phyloP scores from a whole-genome alignment of 495 filamentous ascomycete genomes.

The Daldinia bambusicola region DNA sequence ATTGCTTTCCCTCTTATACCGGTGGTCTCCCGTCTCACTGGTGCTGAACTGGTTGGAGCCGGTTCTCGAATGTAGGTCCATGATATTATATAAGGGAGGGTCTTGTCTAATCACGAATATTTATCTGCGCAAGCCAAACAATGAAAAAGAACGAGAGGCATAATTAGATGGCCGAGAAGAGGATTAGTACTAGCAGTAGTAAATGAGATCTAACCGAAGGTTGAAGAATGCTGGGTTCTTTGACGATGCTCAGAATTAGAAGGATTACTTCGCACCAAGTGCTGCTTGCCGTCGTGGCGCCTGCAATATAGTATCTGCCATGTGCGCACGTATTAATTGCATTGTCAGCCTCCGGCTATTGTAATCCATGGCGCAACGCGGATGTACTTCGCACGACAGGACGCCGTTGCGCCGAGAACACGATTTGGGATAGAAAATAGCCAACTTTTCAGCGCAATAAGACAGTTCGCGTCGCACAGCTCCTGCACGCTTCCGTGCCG shows the following conservation, averaged over 20 bases:
- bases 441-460: constrained; percentile 22
- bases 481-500: constrained; percentile 44
- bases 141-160: constrained; percentile 40
- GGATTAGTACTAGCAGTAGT: constrained; percentile 17
- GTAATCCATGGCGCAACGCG: constrained; percentile 28
- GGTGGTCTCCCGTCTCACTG: neutral
- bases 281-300: constrained; percentile 29
- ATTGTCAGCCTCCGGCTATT: constrained; percentile 36
- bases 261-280: constrained; percentile 15
- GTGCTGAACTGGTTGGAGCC: neutral
- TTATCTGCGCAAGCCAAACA: constrained; percentile 29
- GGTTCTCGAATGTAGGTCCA: constrained; percentile 25
- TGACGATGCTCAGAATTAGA: constrained; percentile 9
- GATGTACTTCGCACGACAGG: constrained; percentile 39
- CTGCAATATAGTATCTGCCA: constrained; percentile 40
- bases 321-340: constrained; percentile 38
- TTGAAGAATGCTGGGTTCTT: constrained; percentile 26
- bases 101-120: constrained; percentile 33
- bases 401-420: constrained; percentile 27
- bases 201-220: constrained; percentile 37
- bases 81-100: constrained; percentile 19
- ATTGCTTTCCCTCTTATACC: neutral
- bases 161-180: constrained; percentile 24
- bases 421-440: constrained; percentile 26
- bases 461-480: constrained; percentile 32